Percentiles rank a stretch among this genome's conserved stretches.
Evolutionary conservation across 495 filamentous ascomycete genomes (phyloP).

Genomic region (Neurospora pannonica): DNA sequence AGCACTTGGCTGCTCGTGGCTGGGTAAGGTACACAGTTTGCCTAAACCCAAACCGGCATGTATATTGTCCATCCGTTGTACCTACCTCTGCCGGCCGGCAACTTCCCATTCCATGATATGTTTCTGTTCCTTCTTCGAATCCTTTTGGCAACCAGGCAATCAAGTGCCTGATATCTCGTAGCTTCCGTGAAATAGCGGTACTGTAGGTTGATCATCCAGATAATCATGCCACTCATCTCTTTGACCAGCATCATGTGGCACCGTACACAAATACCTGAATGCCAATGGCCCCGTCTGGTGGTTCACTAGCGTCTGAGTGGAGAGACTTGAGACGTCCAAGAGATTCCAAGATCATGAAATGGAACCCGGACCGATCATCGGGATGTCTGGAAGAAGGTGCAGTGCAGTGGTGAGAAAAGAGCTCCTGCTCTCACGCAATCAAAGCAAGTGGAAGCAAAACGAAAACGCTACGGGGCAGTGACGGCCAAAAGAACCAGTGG

Average conservation of each 20-base stretch:
- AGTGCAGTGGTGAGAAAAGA: neutral
- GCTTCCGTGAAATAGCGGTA: neutral
- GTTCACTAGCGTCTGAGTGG: neutral
- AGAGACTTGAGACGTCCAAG: neutral
- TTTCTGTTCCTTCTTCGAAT: neutral
- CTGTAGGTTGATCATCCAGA: neutral
- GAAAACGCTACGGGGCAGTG: neutral
- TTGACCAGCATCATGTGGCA: neutral
- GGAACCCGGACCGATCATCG: neutral
- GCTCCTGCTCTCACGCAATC: neutral
- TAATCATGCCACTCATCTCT: neutral
- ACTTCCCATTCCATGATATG: neutral
- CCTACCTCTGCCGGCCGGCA: neutral
- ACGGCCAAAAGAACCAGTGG: neutral
- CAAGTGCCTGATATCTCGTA: neutral
- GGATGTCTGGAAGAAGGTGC: neutral
- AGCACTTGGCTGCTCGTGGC: neutral
- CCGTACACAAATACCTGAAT: neutral
- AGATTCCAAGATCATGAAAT: neutral
- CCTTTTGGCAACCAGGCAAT: neutral
- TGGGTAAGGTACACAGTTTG: neutral
- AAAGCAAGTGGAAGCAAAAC: neutral
- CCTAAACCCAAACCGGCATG: neutral
- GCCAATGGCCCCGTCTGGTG: neutral
- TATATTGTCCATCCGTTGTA: neutral